Evolutionary conservation across 208 protist genomes (phyloP).

Genomic region (Acanthamoeba healyi): DNA sequence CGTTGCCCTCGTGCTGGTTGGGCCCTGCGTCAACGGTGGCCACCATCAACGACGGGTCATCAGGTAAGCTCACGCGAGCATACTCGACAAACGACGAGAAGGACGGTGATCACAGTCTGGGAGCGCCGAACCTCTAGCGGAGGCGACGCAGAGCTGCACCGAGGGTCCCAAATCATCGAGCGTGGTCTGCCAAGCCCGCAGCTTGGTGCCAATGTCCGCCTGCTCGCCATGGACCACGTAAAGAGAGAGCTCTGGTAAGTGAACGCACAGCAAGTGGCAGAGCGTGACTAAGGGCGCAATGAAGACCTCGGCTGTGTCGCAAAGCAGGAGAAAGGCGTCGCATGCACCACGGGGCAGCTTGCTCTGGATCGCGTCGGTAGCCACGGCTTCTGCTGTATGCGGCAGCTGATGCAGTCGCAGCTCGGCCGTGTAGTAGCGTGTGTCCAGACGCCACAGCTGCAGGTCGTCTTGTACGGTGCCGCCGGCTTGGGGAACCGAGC

Average conservation of each 20-base stretch:
- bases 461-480: not conserved
- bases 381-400: not conserved
- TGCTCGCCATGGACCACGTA: not conserved
- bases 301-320: not conserved
- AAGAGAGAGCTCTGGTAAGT: not conserved
- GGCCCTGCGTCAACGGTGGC: too few relatives aligned
- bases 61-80: too few relatives aligned
- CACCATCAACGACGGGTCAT: too few relatives aligned
- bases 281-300: not conserved
- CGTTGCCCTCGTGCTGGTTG: not conserved
- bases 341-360: not conserved
- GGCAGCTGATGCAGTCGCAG: not conserved
- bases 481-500: not conserved
- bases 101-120: too few relatives aligned
- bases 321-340: slow-evolving; percentile 1
- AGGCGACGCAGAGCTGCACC: slow-evolving; percentile 4
- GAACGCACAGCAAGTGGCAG: not conserved
- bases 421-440: not conserved
- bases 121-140: too few relatives aligned
- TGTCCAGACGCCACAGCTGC: not conserved
- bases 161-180: not conserved
- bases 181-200: not conserved
- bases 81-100: too few relatives aligned
- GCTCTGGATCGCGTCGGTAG: not conserved
- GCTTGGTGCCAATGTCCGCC: not conserved